Conservation (phyloP, 306 rosid species). For the Dalbergia cultrata region DNA sequence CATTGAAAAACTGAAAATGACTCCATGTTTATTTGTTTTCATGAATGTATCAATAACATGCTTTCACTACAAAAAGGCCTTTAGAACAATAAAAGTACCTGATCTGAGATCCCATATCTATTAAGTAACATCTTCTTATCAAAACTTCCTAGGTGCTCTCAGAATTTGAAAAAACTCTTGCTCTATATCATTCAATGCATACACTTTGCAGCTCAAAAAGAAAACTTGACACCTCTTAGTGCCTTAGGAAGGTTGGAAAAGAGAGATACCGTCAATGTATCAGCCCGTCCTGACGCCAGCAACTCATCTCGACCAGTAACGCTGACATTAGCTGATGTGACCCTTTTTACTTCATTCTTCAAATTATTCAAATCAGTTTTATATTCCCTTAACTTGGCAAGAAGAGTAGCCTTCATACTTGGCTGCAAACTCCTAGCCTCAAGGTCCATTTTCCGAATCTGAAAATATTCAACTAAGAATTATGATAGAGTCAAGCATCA, state of each 20-base stretch:
- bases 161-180: neutral
- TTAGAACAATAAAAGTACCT: conserved; percentile 12
- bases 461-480: conserved; percentile 25
- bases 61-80: conserved; percentile 16
- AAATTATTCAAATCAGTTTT: conserved; percentile 60
- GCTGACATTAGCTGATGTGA: conserved; percentile 49
- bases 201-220: neutral
- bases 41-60: neutral
- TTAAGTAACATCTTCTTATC: neutral
- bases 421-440: conserved; percentile 79
- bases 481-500: conserved; percentile 21
- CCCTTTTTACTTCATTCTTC: conserved; percentile 59
- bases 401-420: conserved; percentile 60
- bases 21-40: conserved; percentile 27
- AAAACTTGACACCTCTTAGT: conserved; percentile 18
- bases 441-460: conserved; percentile 78
- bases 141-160: neutral
- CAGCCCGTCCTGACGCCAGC: conserved; percentile 61
- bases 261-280: conserved; percentile 51
- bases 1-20: neutral
- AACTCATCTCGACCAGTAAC: conserved; percentile 51
- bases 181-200: neutral
- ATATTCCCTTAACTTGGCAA: conserved; percentile 67
- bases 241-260: conserved; percentile 22
- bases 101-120: conserved; percentile 9